phyloP scores from a whole-genome alignment of 2,329 filamentous ascomycete genomes.

The Trichoderma breve region DNA sequence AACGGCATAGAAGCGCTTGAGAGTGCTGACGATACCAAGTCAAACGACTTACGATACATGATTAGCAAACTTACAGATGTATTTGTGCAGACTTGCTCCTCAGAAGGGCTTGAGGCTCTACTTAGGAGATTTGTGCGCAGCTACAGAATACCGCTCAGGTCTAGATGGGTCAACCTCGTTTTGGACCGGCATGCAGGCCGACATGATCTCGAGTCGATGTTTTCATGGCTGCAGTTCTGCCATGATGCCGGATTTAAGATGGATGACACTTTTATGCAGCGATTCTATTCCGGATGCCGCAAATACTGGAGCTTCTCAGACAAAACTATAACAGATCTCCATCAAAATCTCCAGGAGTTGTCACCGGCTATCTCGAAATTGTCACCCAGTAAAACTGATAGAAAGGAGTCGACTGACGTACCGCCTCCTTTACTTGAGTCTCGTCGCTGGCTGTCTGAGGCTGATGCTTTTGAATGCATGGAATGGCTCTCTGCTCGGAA shows the following conservation, averaged over 20 bases:
- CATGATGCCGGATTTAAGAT: conserved; percentile 29
- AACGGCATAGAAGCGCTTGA: conserved; percentile 27
- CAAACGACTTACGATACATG: conserved; percentile 28
- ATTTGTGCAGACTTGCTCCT: conserved; percentile 29
- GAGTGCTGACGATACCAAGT: conserved; percentile 20
- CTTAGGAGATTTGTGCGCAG: conserved; percentile 29
- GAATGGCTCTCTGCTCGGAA: conserved; percentile 22
- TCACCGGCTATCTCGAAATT: background rate
- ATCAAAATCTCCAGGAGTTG: conserved; percentile 7
- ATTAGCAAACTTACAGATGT: conserved; percentile 36
- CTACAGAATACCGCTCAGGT: conserved; percentile 30
- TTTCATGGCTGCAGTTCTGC: conserved; percentile 36
- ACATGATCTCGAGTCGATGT: conserved; percentile 30
- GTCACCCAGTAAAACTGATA: background rate
- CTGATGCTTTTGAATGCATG: conserved; percentile 17
- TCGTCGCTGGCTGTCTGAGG: background rate
- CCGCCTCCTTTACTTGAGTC: background rate
- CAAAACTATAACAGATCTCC: conserved; percentile 25
- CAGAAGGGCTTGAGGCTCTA: conserved; percentile 31
- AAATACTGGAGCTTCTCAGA: conserved; percentile 37
- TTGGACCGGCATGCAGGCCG: conserved; percentile 32
- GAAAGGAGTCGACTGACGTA: background rate
- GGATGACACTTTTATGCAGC: conserved; percentile 32
- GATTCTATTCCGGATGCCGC: conserved; percentile 31
- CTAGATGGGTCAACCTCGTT: conserved; percentile 32